These are phyloP conservation scores for Petunia hybrid DNA, from an alignment of 305 asterid genomes.

Conservation along the genomic window DNA sequence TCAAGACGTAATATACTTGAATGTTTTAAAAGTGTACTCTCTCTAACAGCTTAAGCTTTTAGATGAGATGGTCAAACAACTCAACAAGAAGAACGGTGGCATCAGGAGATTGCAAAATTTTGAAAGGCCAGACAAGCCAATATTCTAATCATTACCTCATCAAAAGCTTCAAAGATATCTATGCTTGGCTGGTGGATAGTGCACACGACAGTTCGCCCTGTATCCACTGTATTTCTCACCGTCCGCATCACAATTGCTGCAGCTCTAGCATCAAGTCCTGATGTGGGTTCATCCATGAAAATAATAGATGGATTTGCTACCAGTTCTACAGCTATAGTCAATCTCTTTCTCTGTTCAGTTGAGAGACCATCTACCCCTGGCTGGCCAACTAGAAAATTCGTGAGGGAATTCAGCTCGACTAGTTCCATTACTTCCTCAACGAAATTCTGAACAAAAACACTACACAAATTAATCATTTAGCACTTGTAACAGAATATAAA, in stretches of 20 bases:
- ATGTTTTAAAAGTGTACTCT: no score
- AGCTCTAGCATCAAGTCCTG: slow-evolving; percentile 96
- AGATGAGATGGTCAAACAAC: no score
- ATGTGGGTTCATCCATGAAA: slow-evolving; percentile 98
- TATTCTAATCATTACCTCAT: slow-evolving; percentile 58
- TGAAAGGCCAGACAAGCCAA: no score
- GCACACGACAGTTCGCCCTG: slow-evolving; percentile 90
- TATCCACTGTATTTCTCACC: slow-evolving; percentile 88
- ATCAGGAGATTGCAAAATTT: no score
- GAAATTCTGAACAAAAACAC: slow-evolving; percentile 61
- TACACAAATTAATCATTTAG: no score
- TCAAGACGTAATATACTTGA: no score
- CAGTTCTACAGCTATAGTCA: slow-evolving; percentile 88
- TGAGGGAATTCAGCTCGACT: slow-evolving; percentile 77
- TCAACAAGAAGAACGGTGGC: no score
- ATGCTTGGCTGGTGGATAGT: slow-evolving; percentile 96
- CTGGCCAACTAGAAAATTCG: slow-evolving; percentile 81
- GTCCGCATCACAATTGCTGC: slow-evolving; percentile 97
- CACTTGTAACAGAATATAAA: background rate
- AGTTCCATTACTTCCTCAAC: slow-evolving; percentile 92
- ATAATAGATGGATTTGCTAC: slow-evolving; percentile 95
- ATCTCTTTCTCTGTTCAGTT: slow-evolving; percentile 93
- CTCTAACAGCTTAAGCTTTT: no score
- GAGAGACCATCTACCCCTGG: slow-evolving; percentile 95
- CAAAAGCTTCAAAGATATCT: slow-evolving; percentile 91